Percentiles rank a stretch among this genome's conserved stretches.
Evolutionary conservation across 2,329 filamentous ascomycete genomes (phyloP).

Genomic region (Lanzia echinophila): DNA sequence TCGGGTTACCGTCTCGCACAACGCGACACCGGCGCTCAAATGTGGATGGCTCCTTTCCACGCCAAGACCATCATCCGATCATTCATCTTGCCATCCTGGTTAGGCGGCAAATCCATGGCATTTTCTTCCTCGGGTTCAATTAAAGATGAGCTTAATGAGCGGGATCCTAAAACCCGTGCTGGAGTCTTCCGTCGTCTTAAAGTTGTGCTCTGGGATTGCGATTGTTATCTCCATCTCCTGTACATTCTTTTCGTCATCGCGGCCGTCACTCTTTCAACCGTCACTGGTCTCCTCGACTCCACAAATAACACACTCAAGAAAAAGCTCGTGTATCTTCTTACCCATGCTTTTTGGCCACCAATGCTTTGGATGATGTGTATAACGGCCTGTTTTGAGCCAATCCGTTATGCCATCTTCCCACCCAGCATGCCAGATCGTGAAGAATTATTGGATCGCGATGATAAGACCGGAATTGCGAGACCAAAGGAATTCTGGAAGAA

Average conservation of each 20-base stretch:
- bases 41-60: constrained; percentile 59
- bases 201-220: constrained; percentile 49
- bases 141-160: constrained; percentile 50
- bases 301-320: constrained; percentile 34
- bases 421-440: constrained; percentile 52
- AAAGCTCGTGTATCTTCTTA: constrained; percentile 42
- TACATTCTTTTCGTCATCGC: constrained; percentile 38
- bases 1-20: constrained; percentile 54
- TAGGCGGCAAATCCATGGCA: constrained; percentile 50
- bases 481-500: constrained; percentile 45
- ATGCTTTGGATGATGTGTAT: constrained; percentile 39
- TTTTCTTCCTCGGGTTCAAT: constrained; percentile 57
- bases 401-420: constrained; percentile 55
- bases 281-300: constrained; percentile 36
- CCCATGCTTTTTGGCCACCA: constrained; percentile 57
- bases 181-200: constrained; percentile 47
- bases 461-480: constrained; percentile 47
- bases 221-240: constrained; percentile 45
- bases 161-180: constrained; percentile 44
- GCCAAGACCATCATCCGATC: constrained; percentile 50
- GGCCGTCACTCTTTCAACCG: constrained; percentile 34
- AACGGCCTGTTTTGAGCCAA: constrained; percentile 40
- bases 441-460: constrained; percentile 48
- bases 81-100: constrained; percentile 52
- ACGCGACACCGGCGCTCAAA: constrained; percentile 47